These are phyloP conservation scores for Epichloe sibirici DNA, from an alignment of 2,329 filamentous ascomycete species.

Conservation along the genomic window DNA sequence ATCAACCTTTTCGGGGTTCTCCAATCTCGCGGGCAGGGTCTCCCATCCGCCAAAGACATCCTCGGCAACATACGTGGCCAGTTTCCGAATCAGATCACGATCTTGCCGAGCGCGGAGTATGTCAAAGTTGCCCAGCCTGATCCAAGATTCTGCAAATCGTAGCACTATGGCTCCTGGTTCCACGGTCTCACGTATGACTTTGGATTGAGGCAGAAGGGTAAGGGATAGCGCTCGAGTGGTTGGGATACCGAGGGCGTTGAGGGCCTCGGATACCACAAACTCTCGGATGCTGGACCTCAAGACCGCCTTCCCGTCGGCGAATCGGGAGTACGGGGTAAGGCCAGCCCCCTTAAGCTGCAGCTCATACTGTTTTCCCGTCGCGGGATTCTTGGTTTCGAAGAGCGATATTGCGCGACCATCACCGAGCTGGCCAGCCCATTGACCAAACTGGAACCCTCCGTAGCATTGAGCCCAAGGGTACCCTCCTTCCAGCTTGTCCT, in stretches of 20 bases:
- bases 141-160: conserved; percentile 82
- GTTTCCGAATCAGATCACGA: conserved; percentile 54
- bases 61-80: conserved; percentile 77
- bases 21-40: conserved; percentile 53
- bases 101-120: conserved; percentile 76
- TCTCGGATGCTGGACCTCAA: conserved; percentile 86
- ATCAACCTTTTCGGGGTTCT: conserved; percentile 35
- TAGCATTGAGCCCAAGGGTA: conserved; percentile 99
- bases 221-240: conserved; percentile 78
- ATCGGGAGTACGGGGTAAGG: conserved; percentile 85
- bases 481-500: conserved; percentile 51
- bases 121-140: conserved; percentile 92
- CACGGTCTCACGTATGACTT: conserved; percentile 63
- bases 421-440: conserved; percentile 91
- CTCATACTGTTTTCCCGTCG: conserved; percentile 66
- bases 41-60: conserved; percentile 84
- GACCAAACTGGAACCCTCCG: conserved; percentile 68
- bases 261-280: conserved; percentile 80
- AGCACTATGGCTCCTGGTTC: conserved; percentile 91
- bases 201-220: conserved; percentile 59
- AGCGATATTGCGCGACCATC: conserved; percentile 90
- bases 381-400: conserved; percentile 74
- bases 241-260: conserved; percentile 77
- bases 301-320: conserved; percentile 92
- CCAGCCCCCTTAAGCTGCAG: conserved; percentile 87